phyloP scores from a whole-genome alignment of 164 flowering plant genomes.

The Chloranthus sessilifolius region DNA sequence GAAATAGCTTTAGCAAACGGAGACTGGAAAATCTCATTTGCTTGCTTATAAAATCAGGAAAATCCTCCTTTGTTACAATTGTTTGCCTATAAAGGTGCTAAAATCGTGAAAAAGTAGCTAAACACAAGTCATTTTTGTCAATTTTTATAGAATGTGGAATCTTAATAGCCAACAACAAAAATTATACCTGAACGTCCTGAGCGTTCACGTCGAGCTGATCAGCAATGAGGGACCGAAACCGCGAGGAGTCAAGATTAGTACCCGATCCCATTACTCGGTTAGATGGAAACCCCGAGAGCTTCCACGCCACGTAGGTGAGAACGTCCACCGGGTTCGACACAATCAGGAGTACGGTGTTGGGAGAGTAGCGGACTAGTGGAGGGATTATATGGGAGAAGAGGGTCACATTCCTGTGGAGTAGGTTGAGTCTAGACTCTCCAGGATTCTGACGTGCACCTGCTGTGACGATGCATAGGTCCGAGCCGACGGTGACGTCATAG shows the following conservation, averaged over 20 bases:
- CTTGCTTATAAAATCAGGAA: too few relatives aligned
- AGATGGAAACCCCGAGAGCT: constrained; percentile 49
- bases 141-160: too few relatives aligned
- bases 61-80: too few relatives aligned
- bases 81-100: too few relatives aligned
- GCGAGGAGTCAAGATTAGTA: constrained; percentile 54
- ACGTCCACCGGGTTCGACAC: constrained; percentile 61
- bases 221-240: constrained; percentile 56
- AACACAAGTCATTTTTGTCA: too few relatives aligned
- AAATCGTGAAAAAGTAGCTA: too few relatives aligned
- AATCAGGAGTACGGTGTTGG: constrained; percentile 33
- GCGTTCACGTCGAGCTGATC: constrained; percentile 59
- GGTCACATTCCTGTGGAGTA: constrained; percentile 55
- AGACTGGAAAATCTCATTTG: too few relatives aligned
- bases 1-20: too few relatives aligned
- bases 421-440: constrained; percentile 65
- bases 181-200: constrained; percentile 68
- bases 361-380: constrained; percentile 41
- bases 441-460: constrained; percentile 75
- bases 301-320: constrained; percentile 53
- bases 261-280: constrained; percentile 66
- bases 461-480: constrained; percentile 78
- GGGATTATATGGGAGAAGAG: constrained; percentile 47
- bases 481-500: constrained; percentile 47
- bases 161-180: too few relatives aligned